Base-by-base conservation (phyloP, 2,329 filamentous ascomycete species). In the Aspergillus pseudoterreus region DNA sequence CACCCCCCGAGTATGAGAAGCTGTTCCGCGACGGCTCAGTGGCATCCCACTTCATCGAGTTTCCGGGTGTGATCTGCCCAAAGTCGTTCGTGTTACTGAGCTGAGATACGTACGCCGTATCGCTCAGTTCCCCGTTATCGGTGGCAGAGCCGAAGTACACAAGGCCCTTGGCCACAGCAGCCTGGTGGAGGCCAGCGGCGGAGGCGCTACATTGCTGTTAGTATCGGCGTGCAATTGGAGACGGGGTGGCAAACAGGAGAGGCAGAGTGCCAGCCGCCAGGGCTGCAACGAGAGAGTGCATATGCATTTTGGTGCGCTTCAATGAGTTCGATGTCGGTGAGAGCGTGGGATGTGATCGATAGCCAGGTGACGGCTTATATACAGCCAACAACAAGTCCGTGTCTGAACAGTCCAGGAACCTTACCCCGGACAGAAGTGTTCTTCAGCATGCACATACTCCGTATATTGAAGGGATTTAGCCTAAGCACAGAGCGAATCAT, bases 61-160 rank as follows among this genome's bases (percentile, higher is more conserved):
- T 88, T 45, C 79, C 81, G 0, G 84, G 82, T 0, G 84, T 86
- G 22, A 86, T 75, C 65, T 84, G 79, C 30, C 84, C 85, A 60
- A 87, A 87, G 61, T 86, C 82, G 43, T 72, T 70, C 6, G 78
- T 76, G 66, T 87, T 81, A 61, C 75, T 76, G 39, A 85, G 71
- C 54, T 85, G 80, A 17, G 70, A 65, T 15, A 77, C 69, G 66
- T 87, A 88, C 24, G 75, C 61, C 11, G 69, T 63, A 66, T 87
- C 81, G 42, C 70, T 73, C 33, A 82, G 65, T 56, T 81, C 78
- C 14, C 69, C 64, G 38, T 78, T 79, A 64, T 87, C 82, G 39
- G 83, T 82, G 1, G 84, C 83, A 1, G 82, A 81, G 39, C 81
- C 68, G 36, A 83, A 81, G 57, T 81, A 78, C 56, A 77, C 63